These are phyloP conservation scores for Penicillium flavigenum DNA, from an alignment of 495 filamentous ascomycete genomes.

Conservation along the genomic window DNA sequence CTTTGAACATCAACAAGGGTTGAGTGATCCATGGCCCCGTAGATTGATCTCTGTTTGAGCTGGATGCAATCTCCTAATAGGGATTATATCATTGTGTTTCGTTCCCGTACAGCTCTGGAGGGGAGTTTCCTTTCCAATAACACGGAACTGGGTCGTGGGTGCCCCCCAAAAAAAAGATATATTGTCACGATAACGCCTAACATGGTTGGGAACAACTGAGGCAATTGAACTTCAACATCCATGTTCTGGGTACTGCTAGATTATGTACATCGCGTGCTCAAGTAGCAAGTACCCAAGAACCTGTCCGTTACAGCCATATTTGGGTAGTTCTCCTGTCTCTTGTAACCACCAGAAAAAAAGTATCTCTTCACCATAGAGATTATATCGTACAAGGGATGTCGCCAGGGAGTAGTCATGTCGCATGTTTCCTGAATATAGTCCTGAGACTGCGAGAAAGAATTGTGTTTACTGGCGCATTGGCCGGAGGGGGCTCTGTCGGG, in stretches of 20 bases:
- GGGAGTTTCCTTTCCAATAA: not conserved
- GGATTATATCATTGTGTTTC: not conserved
- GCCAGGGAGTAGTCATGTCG: conserved; percentile 29
- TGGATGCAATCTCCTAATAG: not conserved
- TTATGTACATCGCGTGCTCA: conserved; percentile 13
- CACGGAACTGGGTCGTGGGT: not conserved
- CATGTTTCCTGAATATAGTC: conserved; percentile 20
- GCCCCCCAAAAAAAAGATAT: not conserved
- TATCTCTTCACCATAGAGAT: conserved; percentile 17
- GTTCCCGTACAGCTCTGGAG: not conserved
- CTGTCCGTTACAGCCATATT: not conserved
- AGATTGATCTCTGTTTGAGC: not conserved
- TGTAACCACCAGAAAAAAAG: conserved; percentile 19
- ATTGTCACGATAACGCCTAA: conserved; percentile 3
- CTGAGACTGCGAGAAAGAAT: conserved; percentile 4
- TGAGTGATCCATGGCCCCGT: not conserved
- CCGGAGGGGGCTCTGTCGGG: conserved; percentile 41
- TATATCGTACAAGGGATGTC: conserved; percentile 41
- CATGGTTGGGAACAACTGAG: conserved; percentile 1
- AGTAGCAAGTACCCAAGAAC: conserved; percentile 8
- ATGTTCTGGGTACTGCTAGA: conserved; percentile 13
- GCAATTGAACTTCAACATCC: conserved; percentile 2
- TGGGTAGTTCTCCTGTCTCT: not conserved
- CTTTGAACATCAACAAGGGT: not conserved
- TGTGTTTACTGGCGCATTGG: conserved; percentile 36